phyloP scores from a whole-genome alignment of 2,329 filamentous ascomycete species.

The Pseudopyricularia javanii region DNA sequence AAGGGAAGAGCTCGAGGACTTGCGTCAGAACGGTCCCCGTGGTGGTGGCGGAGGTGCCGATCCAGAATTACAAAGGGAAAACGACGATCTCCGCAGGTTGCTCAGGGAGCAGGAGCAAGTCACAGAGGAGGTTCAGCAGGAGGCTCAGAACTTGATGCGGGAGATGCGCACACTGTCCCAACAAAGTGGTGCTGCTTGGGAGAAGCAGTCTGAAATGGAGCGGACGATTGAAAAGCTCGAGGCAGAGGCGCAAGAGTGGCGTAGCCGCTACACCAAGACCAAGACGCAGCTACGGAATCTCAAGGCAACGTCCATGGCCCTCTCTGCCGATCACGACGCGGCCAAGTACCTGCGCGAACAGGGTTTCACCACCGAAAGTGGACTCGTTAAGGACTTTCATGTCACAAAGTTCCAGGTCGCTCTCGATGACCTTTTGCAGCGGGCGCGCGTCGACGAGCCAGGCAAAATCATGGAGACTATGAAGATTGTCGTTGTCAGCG shows the following conservation, averaged over 20 bases:
- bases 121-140: conserved; percentile 74
- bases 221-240: conserved; percentile 66
- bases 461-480: conserved; percentile 70
- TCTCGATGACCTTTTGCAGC: conserved; percentile 78
- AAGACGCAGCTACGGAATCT: conserved; percentile 80
- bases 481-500: conserved; percentile 72
- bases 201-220: conserved; percentile 70
- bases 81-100: conserved; percentile 54
- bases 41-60: conserved; percentile 21
- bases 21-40: conserved; percentile 19
- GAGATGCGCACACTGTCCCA: conserved; percentile 85
- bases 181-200: conserved; percentile 65
- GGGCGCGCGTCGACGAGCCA: conserved; percentile 61
- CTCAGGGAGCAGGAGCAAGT: conserved; percentile 66
- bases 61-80: conserved; percentile 50
- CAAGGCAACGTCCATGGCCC: conserved; percentile 66
- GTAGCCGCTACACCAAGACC: conserved; percentile 72
- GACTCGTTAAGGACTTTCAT: conserved; percentile 80
- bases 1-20: conserved; percentile 48
- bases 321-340: conserved; percentile 59
- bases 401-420: conserved; percentile 92
- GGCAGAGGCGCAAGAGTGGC: conserved; percentile 79
- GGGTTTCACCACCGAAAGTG: conserved; percentile 57
- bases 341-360: conserved; percentile 52
- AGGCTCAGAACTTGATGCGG: conserved; percentile 69